Base-by-base conservation (phyloP, 441 rosid genomes). In the Jatropha podagrica region DNA sequence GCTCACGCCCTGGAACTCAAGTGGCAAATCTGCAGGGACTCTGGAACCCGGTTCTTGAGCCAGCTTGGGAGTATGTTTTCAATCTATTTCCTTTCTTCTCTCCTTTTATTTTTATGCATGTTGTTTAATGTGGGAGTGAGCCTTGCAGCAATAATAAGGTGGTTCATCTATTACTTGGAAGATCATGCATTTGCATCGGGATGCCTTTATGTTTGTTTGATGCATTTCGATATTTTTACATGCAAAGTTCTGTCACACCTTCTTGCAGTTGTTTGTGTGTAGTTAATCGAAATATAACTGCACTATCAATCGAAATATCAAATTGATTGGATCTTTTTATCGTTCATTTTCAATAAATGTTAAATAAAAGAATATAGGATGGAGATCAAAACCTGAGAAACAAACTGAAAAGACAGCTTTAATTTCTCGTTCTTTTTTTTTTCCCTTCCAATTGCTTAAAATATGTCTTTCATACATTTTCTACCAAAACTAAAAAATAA, bases 21-120 rank as follows among this genome's bases (percentile, higher is more conserved):
- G 94, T 89, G 74, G 87, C 99, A 55, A 94, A 94, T 79, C 86
- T 92, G 81, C 98, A 96, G 79, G 99, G 98, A 51, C 82, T 96
- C 76, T 96, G 99, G 99, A 96, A 91, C 83, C 82, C 85, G 75
- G 92, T 90, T 82, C 81, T 91, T 27, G 82, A 86, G 56, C 99
- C 98, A 49, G 81, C 79, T 58, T 94, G 98, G 98, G 97, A 94
- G 98, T 96, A 87, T 13, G 97, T 85, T 32, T 17, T 1, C 23
- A 78, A 55, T 17, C 23, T 49, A 38, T 79, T 60, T 74, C 61
- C 14, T 58, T 59, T 14, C 18, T n/a, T 61, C 23, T 37, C 55
- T 40, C 56, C 52, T 37, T 44, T 18, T 38, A 14, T 61, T 27
- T 32, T 61, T 32, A 15, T 4, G 4, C 15, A 54, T 26, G 63